Evolutionary conservation across 148 eudicot genomes (phyloP), one percentile per base, ranked within the genome.

Genomic region (Pharnaceum exiguum): DNA sequence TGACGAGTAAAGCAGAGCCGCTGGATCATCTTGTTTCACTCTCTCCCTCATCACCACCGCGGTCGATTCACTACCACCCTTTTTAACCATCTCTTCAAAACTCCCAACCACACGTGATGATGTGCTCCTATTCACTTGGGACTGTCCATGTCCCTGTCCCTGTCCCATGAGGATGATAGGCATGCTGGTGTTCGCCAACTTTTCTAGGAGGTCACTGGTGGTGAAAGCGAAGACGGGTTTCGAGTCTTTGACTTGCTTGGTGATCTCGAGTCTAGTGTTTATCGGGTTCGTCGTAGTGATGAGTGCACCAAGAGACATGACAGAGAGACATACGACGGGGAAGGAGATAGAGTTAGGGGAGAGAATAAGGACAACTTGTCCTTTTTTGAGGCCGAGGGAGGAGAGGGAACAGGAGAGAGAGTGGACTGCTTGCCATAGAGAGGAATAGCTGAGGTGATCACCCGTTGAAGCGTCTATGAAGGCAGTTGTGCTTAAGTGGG

Each of bases 231-330:
- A 75, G 0, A 59, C 51, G 0, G 98, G 95, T 0, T 68, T 76
- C 0, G 98, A 85, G 43, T 88, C 95, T 5, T 62, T 48, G 43
- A 83, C 59, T 31, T 88, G 96, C 46, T 88, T 88, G 26, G 71
- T 57, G 31, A 93, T 78, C 25, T 93, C 98, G 19, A 47, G 31
- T 1, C 51, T 12, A 7, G 96, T 83, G 77, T 88, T 88, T 19
- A 93, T 70, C 0, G 98, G 96, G 21, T 93, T 93, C 5, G 90
- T 70, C 62, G 98, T 85, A 54, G 98, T 88, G 74, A 93, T 81
- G 10, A 93, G 19, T 12, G 95, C 98, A 21, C 98, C 99, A 24
- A 93, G 77, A 1, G 95, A 81, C 80, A 88, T 78, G 5, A 81
- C 86, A 19, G 99, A 65, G 53, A 93, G 86, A 52, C 90, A 81